These are phyloP conservation scores for Lentinula sp. DNA, from an alignment of 768 basidiomycete genomes.

Conservation along the genomic window DNA sequence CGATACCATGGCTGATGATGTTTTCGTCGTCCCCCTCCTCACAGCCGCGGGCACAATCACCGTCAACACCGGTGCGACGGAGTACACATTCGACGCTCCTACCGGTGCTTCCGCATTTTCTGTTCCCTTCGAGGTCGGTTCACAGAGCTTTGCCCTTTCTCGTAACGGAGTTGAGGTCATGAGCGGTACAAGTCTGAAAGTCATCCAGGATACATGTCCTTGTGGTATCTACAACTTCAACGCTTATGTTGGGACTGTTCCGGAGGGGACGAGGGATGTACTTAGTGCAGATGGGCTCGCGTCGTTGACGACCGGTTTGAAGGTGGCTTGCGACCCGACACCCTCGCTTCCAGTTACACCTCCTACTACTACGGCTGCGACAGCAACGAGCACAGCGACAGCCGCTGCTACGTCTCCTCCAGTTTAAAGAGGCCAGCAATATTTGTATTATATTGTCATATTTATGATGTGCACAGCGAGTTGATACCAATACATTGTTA, in stretches of 20 bases:
- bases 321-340: slow-evolving; percentile 10
- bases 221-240: slow-evolving; percentile 17
- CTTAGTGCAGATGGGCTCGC: slow-evolving; percentile 9
- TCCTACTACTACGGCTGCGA: slow-evolving; percentile 9
- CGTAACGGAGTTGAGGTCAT: slow-evolving; percentile 10
- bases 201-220: slow-evolving; percentile 12
- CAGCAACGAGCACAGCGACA: slow-evolving; percentile 7
- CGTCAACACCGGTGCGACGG: slow-evolving; percentile 14
- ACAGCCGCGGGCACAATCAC: slow-evolving; percentile 11
- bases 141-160: slow-evolving; percentile 12
- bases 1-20: slow-evolving; percentile 10
- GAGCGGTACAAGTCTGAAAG: slow-evolving; percentile 12
- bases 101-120: slow-evolving; percentile 13
- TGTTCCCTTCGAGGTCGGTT: slow-evolving; percentile 12
- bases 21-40: slow-evolving; percentile 14
- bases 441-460: neutral
- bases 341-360: slow-evolving; percentile 11
- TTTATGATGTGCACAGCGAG: too few relatives aligned
- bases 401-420: neutral
- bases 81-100: slow-evolving; percentile 13
- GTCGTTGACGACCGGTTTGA: slow-evolving; percentile 9
- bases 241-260: slow-evolving; percentile 16
- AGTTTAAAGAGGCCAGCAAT: neutral
- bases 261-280: slow-evolving; percentile 7
- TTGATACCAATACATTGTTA: too few relatives aligned